Evolutionary conservation across 176 grass and related monocot genomes (phyloP).

Genomic region (Oryza punctata): DNA sequence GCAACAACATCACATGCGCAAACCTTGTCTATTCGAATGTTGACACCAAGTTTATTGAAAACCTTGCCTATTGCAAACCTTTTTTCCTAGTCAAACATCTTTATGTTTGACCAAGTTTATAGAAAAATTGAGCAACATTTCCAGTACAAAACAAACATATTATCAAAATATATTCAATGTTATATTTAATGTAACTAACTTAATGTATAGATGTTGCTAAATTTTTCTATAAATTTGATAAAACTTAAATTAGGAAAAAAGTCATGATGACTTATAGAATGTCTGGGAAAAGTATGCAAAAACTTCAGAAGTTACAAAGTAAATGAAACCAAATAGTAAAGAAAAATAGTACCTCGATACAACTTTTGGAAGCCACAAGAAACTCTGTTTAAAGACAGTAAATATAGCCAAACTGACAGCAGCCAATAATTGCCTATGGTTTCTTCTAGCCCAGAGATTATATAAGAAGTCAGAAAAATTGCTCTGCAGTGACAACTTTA

Average conservation of each 20-base stretch:
- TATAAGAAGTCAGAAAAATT: conserved; percentile 77
- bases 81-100: too few species aligned
- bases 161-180: too few species aligned
- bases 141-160: too few species aligned
- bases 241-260: too few species aligned
- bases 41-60: too few species aligned
- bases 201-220: conserved; percentile 33
- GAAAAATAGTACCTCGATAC: conserved; percentile 61
- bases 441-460: conserved; percentile 87
- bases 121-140: too few species aligned
- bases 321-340: conserved; percentile 39
- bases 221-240: conserved; percentile 46
- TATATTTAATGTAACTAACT: background rate
- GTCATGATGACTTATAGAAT: conserved; percentile 44
- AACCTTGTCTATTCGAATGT: background rate
- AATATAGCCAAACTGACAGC: conserved; percentile 70
- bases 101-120: too few species aligned
- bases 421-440: conserved; percentile 60
- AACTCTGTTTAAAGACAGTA: conserved; percentile 63
- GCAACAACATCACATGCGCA: conserved; percentile 41
- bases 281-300: conserved; percentile 44
- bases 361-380: conserved; percentile 72
- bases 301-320: background rate
- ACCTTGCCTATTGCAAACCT: too few species aligned
- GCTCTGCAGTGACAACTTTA: conserved; percentile 52